Base-by-base conservation (phyloP, 2,329 filamentous ascomycete species). In the Periglandula ipomoeae region DNA sequence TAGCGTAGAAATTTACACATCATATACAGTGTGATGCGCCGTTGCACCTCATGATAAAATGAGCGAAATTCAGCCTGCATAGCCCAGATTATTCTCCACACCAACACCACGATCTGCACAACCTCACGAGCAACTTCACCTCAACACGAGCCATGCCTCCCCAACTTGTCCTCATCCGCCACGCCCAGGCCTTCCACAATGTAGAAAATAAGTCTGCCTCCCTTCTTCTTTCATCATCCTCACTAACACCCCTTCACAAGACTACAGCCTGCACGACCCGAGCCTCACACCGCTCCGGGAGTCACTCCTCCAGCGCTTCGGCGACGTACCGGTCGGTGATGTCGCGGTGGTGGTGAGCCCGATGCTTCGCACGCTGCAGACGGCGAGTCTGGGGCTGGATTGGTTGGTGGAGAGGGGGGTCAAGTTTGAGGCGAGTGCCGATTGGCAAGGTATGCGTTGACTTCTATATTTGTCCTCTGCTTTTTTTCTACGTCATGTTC, bases 111-210 rank as follows among this genome's bases (percentile, higher is more conserved):
- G 27, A 30, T 13, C 30, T 34, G 8, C 17, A 19, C 37, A 39
- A 39, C 34, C 13, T 37, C 34, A 17, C 34, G 7, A 3, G 10
- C 30, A 17, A 22, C 19, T 17, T 20, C 35, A 37, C 17, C 35
- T 38, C 35, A 19, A 38, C 37, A 35, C 11, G 11, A 22, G 17
- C 19, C 39, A 79, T 80, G 76, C 60, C 76, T 46, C 76, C 75
- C 1, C 77, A 70, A 0, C 58, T 96, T 51, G 86, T 97, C 56
- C 74, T 97, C 60, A 84, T 96, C 60, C 86, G 91, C 57, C 91
- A 97, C 74, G 91, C 87, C 15, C 87, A 97, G 66, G 77, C 72
- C 8, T 59, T 71, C n/a, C 77, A 81, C 61, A 81, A 81, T 51
- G 65, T 68, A 13, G 59, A 66, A 44, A 62, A 78, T 78, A 69